phyloP scores from a whole-genome alignment of 148 eudicot species.

The Simmondsia chinensis region DNA sequence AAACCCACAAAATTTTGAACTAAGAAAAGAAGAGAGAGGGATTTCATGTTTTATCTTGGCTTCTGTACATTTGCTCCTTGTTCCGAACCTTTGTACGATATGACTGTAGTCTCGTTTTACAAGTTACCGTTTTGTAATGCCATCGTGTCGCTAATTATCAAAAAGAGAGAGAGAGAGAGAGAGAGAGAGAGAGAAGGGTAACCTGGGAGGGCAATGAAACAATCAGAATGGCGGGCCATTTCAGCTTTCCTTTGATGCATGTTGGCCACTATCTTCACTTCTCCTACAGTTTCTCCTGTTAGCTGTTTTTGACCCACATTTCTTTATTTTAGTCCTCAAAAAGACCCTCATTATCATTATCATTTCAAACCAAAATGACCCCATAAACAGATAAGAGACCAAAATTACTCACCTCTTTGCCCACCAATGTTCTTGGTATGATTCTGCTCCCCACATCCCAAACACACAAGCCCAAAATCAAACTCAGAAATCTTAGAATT shows the following conservation, averaged over 20 bases:
- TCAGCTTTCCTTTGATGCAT: conserved; percentile 78
- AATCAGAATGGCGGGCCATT: conserved; percentile 67
- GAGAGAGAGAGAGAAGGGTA: conserved; percentile 2
- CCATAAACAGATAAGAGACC: background rate
- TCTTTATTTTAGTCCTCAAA: background rate
- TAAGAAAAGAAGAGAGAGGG: no score
- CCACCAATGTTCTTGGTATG: conserved; percentile 26
- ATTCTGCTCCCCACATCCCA: conserved; percentile 16
- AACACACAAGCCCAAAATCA: no score
- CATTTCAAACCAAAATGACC: background rate
- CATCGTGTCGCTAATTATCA: no score
- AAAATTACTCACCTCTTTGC: conserved; percentile 32
- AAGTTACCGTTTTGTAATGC: no score
- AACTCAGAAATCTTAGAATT: no score
- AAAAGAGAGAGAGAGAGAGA: background rate
- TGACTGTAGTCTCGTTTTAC: no score
- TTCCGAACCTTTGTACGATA: no score
- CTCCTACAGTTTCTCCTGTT: conserved; percentile 59
- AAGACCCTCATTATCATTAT: background rate
- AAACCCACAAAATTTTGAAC: no score
- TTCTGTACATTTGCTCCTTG: no score
- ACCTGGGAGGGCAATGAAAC: conserved; percentile 82
- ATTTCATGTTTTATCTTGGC: no score
- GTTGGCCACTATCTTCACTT: conserved; percentile 43
- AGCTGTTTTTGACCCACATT: no score